These are phyloP conservation scores for Lophiotrema nucula DNA, from an alignment of 495 filamentous ascomycete species.

Conservation along the genomic window DNA sequence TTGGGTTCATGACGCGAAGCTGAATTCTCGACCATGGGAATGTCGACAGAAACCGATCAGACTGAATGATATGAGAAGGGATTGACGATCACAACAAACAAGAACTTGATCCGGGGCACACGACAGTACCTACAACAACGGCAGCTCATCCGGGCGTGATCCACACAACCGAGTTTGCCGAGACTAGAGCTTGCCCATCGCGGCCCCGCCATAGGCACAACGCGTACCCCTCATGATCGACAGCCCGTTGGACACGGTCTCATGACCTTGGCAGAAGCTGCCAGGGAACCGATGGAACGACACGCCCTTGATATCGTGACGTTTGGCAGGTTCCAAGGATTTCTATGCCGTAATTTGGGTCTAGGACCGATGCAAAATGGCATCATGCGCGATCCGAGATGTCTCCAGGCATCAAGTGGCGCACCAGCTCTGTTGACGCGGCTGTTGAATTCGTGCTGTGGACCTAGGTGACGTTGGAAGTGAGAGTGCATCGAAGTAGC, in stretches of 20 bases:
- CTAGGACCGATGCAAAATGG: background rate
- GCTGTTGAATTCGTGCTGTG: background rate
- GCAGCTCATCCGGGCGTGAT: background rate
- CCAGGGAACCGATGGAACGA: background rate
- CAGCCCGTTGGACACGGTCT: conserved; percentile 3
- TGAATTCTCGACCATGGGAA: too few relatives aligned
- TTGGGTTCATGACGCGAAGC: too few relatives aligned
- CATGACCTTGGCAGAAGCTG: conserved; percentile 17
- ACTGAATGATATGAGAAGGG: too few relatives aligned
- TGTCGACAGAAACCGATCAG: too few relatives aligned
- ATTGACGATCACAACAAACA: conserved; percentile 1
- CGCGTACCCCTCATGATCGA: conserved; percentile 16
- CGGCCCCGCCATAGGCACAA: background rate
- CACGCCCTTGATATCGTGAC: conserved; percentile 12
- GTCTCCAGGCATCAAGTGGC: background rate
- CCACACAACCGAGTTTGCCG: conserved; percentile 1
- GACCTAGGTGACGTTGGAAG: background rate
- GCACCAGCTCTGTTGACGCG: background rate
- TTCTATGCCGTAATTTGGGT: conserved; percentile 23
- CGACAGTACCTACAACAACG: background rate
- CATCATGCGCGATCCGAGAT: conserved; percentile 8
- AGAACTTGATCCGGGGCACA: background rate
- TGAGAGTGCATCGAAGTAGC: background rate
- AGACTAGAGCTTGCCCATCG: background rate
- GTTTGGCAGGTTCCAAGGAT: conserved; percentile 5